Evolutionary conservation across 2,329 filamentous ascomycete species (phyloP).

Genomic region (Penicillium sp.): DNA sequence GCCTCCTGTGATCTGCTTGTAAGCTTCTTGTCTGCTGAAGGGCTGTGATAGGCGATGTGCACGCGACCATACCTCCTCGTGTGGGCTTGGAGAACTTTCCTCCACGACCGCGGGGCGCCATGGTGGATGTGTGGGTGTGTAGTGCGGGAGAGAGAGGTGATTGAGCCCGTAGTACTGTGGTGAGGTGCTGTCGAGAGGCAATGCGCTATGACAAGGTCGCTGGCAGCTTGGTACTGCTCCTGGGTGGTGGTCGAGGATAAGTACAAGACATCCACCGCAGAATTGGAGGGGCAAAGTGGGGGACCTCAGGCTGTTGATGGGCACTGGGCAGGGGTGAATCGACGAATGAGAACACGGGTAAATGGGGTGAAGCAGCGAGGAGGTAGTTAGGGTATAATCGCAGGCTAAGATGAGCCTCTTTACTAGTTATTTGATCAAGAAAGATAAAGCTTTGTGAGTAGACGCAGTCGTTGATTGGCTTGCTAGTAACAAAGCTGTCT

Average conservation of each 20-base stretch:
- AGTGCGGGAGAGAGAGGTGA: neutral
- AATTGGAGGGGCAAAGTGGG: conserved; percentile 25
- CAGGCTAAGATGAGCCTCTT: neutral
- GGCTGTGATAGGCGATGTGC: conserved; percentile 1
- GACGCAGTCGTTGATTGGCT: no score
- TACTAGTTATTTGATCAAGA: no score
- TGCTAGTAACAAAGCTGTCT: no score
- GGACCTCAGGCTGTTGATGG: neutral
- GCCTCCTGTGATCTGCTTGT: conserved; percentile 62
- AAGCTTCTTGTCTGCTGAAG: neutral
- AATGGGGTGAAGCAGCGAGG: neutral
- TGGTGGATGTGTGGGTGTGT: conserved; percentile 22
- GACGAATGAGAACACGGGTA: neutral
- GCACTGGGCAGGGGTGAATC: neutral
- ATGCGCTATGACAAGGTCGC: neutral
- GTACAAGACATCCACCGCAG: conserved; percentile 6
- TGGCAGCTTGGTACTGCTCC: neutral
- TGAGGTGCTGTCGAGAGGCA: neutral
- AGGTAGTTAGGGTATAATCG: neutral
- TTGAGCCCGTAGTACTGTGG: neutral
- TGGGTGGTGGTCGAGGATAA: neutral
- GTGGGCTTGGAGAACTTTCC: conserved; percentile 95
- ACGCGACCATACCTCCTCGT: conserved; percentile 70
- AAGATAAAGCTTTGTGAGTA: no score
- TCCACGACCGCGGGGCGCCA: conserved; percentile 69